Percentiles rank a stretch among this genome's conserved stretches.
Evolutionary conservation across 139 green algal genomes (phyloP).

Genomic region (Zygnema circumcarinatum): DNA sequence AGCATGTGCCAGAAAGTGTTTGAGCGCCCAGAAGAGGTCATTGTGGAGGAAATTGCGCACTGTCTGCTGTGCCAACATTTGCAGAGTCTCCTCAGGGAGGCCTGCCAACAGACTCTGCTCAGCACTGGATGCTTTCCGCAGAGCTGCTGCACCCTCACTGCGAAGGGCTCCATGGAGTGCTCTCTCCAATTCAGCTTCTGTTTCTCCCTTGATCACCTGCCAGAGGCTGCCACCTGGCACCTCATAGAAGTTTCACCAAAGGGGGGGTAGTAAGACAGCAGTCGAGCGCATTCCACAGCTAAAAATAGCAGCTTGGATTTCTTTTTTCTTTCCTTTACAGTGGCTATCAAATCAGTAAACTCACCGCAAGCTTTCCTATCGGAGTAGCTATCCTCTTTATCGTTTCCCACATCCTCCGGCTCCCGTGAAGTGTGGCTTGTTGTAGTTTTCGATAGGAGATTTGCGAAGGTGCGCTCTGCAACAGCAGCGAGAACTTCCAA

Average conservation of each 20-base stretch:
- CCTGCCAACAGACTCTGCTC: neutral
- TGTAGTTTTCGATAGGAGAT: neutral
- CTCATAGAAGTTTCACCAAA: too few species aligned
- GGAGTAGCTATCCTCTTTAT: too few species aligned
- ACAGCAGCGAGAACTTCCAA: conserved; percentile 12
- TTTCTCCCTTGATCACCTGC: neutral
- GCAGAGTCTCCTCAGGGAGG: neutral
- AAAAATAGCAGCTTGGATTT: too few species aligned
- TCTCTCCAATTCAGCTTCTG: neutral
- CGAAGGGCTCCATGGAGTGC: neutral
- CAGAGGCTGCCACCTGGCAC: neutral
- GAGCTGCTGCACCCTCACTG: neutral
- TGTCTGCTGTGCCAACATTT: conserved; percentile 12
- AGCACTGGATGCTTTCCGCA: neutral
- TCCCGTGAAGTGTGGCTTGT: too few species aligned
- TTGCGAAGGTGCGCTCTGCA: conserved; percentile 13
- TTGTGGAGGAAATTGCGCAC: conserved; percentile 55
- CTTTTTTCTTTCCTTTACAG: too few species aligned
- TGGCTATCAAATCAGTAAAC: too few species aligned
- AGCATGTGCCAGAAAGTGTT: conserved; percentile 51
- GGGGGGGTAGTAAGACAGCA: too few species aligned
- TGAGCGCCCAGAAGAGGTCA: conserved; percentile 45
- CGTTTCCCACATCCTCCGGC: too few species aligned
- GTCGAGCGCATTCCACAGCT: too few species aligned
- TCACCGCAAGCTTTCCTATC: too few species aligned